These are phyloP conservation scores for Taxillus chinensis DNA, from an alignment of 164 flowering plant species.

Conservation along the genomic window DNA sequence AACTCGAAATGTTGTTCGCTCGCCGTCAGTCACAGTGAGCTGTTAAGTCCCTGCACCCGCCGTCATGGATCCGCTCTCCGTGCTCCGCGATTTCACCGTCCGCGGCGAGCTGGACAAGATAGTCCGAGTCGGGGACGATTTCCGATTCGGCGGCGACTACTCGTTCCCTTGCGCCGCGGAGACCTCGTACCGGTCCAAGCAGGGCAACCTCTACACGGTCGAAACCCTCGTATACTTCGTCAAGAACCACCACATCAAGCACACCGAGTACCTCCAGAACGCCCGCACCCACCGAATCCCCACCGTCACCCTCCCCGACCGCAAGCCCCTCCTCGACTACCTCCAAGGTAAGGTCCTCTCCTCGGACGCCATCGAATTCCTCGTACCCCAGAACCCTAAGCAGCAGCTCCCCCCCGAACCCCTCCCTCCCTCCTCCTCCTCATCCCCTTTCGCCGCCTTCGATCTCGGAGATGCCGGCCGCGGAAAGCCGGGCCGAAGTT, in stretches of 20 bases:
- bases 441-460: neutral
- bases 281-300: constrained; percentile 49
- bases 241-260: constrained; percentile 61
- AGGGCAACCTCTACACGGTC: constrained; percentile 79
- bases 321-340: constrained; percentile 79
- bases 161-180: constrained; percentile 56
- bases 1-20: no score
- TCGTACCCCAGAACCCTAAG: constrained; percentile 23
- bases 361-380: constrained; percentile 59
- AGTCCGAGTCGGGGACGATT: constrained; percentile 50
- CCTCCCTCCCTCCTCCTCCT: constrained; percentile 3
- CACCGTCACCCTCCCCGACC: constrained; percentile 75
- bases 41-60: neutral
- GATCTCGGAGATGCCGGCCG: constrained; percentile 3
- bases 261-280: constrained; percentile 67
- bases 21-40: no score
- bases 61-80: constrained; percentile 85
- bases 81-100: constrained; percentile 75
- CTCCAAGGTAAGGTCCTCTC: constrained; percentile 64
- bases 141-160: constrained; percentile 67
- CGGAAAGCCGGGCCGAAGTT: no score
- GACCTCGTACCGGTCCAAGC: constrained; percentile 81
- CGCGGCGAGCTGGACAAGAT: constrained; percentile 66
- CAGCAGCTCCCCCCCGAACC: constrained; percentile 1
- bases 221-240: constrained; percentile 71